Conservation (phyloP, 2,329 filamentous ascomycete species). For the Apiospora rasikravindrae region DNA sequence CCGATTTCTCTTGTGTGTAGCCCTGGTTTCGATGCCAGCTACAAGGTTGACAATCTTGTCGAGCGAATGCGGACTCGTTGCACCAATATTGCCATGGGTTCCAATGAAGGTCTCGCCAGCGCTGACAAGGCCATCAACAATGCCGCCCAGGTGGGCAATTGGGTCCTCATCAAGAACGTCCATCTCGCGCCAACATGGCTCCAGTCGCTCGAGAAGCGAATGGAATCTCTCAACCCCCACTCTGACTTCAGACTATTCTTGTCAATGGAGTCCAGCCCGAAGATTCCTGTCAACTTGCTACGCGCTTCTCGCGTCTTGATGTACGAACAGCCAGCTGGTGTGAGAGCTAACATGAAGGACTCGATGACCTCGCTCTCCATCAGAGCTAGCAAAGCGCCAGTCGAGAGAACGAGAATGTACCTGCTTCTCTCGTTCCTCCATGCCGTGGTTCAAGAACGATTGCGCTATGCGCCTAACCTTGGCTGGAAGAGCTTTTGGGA, state of each 20-base stretch:
- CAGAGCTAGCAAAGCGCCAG: conserved; percentile 78
- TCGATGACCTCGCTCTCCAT: conserved; percentile 84
- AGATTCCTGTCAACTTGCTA: conserved; percentile 95
- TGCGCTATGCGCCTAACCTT: conserved; percentile 90
- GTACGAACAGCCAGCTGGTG: conserved; percentile 97
- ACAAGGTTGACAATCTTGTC: conserved; percentile 96
- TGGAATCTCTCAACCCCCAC: conserved; percentile 94
- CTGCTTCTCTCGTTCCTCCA: conserved; percentile 92
- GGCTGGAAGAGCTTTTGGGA: conserved; percentile 99
- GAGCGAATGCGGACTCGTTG: conserved; percentile 82
- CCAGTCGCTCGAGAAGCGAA: conserved; percentile 94
- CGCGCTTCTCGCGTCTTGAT: conserved; percentile 93
- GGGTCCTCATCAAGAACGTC: conserved; percentile 99
- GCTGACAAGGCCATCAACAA: conserved; percentile 96
- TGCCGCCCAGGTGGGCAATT: conserved; percentile 88
- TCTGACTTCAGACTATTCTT: conserved; percentile 92
- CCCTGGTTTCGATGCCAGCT: conserved; percentile 96
- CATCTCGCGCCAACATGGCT: conserved; percentile 96
- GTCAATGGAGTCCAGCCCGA: conserved; percentile 96
- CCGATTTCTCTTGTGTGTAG: conserved; percentile 93
- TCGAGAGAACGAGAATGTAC: conserved; percentile 90
- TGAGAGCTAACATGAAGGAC: conserved; percentile 98
- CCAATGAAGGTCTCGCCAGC: conserved; percentile 88
- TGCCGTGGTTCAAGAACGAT: conserved; percentile 91
- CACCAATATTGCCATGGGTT: conserved; percentile 99